Evolutionary conservation across 306 rosid species (phyloP).

Genomic region (Trifolium repens): DNA sequence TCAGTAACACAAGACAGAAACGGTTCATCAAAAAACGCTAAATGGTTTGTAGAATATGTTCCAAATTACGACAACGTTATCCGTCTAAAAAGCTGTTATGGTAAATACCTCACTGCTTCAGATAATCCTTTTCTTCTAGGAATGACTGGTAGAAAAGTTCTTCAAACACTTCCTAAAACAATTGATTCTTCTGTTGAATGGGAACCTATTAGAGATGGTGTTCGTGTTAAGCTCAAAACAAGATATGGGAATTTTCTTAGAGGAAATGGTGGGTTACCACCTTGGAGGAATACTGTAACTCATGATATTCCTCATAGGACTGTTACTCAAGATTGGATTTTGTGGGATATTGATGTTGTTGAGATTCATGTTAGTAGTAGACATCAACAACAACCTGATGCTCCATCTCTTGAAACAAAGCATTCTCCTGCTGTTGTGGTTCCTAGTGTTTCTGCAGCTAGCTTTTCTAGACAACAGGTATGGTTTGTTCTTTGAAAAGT

Average conservation of each 20-base stretch:
- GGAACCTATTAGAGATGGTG: slow-evolving; percentile 77
- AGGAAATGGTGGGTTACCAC: slow-evolving; percentile 87
- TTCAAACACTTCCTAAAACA: slow-evolving; percentile 61
- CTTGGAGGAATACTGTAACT: slow-evolving; percentile 90
- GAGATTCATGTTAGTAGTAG: slow-evolving; percentile 52
- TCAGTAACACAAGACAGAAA: slow-evolving; percentile 68
- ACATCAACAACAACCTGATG: background rate
- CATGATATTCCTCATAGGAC: slow-evolving; percentile 83
- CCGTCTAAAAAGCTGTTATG: slow-evolving; percentile 84
- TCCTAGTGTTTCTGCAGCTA: slow-evolving; percentile 41
- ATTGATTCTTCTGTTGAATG: slow-evolving; percentile 86
- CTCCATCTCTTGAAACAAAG: background rate
- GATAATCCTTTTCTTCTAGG: slow-evolving; percentile 71
- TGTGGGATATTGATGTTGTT: slow-evolving; percentile 78
- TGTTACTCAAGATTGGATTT: slow-evolving; percentile 80
- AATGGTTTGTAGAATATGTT: slow-evolving; percentile 71
- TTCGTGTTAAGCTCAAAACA: slow-evolving; percentile 67
- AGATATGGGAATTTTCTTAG: slow-evolving; percentile 80
- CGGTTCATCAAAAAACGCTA: slow-evolving; percentile 70
- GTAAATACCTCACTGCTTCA: slow-evolving; percentile 84
- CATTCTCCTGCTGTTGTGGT: slow-evolving; percentile 39
- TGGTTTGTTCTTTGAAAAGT: background rate
- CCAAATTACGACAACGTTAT: slow-evolving; percentile 58
- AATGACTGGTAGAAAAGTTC: slow-evolving; percentile 82
- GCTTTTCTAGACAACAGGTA: slow-evolving; percentile 66